Evolutionary conservation across 2,329 filamentous ascomycete genomes (phyloP), one percentile per base, ranked within the genome.

Genomic region (Pseudocercospora musae): DNA sequence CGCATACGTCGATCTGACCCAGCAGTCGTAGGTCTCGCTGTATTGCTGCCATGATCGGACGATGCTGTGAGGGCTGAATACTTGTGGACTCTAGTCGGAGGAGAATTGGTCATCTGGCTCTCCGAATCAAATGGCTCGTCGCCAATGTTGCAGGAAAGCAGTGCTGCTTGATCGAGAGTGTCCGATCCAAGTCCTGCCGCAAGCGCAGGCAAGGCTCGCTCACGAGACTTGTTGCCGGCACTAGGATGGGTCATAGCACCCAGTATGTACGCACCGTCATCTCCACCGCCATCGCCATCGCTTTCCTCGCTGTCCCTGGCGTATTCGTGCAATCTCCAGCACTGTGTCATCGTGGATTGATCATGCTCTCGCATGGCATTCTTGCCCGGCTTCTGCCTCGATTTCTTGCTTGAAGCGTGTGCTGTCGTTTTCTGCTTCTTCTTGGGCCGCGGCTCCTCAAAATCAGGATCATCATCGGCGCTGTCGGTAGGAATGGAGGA

Each of bases 301-400:
- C 46, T 27, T 18, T 56, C 40, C 21, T 56, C 52, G 25, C 40
- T n/a, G 23, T 58, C 56, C 37, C 18, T 42, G 5, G 25, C 49
- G 1, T 42, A 21, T n/a, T 37, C 21, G 31, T 50, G 54, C 11
- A 56, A 23, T 11, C 58, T 58, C 63, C 63, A 66, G 21, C 58
- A 60, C 27, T 66, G 63, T 15, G 63, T 66, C 23, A 66, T 40
- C 25, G 58, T 63, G 15, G 63, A 61, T 44, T 66, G 63, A 46
- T 57, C 59, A 15, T 25, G 40, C 11, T 29, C 25, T 46, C 44
- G 18, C 40, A 18, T 40, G 27, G 20, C 46, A 18, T 57, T 50
- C 21, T 56, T 40, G 10, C 15, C 37, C 15, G 15, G 29, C 55
- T 53, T 58, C 25, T 23, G 57, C 44, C 37, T 15, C 21, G 31